Base-by-base conservation (phyloP, 345 rosid genomes). In the Eucalyptus coolabah region DNA sequence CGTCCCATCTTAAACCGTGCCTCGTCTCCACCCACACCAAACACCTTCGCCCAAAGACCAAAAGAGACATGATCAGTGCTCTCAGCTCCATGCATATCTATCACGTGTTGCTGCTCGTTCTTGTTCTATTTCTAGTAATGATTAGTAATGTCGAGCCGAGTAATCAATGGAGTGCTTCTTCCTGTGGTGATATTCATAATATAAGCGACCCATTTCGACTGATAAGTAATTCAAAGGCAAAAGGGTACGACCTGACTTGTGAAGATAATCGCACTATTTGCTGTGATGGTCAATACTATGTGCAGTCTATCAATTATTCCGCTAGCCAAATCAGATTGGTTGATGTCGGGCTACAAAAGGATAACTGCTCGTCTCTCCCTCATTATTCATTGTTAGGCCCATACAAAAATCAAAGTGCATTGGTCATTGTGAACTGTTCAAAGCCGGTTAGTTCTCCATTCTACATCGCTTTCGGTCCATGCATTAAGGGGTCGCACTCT, bases 251-350 rank as follows among this genome's bases (percentile, higher is more conserved):
- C 51, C 2, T 60, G 4, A 12, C 8, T 60, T 60, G 67, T 12
- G 67, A 60, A 28, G 17, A 60, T 60, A 28, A 60, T 26, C 67
- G 6, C 1, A 12, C 32, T 60, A 0, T 26, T 28, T 3, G 0
- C 1, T 0, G 0, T 15, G 0, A 16, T 16, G 0, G 3, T 0
- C 21, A 6, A 65, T 65, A n/a, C 5, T n/a, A n/a, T n/a, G 77
- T 65, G 40, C 2, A 4, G 11, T 67, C 21, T 8, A 67, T 67
- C 42, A 8, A 32, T 67, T 67, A 60, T 60, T 10, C 12, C 1
- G 2, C n/a, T 26, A 5, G n/a, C 0, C 3, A 59, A 24, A 0
- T 10, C 2, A 26, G 7, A 59, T 11, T 10, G 3, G 7, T 59
- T 0, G 8, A 3, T 0, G 26, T 2, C 1, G 26, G 14, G 2